Conservation (phyloP, 1,139 yeast genomes). For the Protomyces pachydermus region DNA sequence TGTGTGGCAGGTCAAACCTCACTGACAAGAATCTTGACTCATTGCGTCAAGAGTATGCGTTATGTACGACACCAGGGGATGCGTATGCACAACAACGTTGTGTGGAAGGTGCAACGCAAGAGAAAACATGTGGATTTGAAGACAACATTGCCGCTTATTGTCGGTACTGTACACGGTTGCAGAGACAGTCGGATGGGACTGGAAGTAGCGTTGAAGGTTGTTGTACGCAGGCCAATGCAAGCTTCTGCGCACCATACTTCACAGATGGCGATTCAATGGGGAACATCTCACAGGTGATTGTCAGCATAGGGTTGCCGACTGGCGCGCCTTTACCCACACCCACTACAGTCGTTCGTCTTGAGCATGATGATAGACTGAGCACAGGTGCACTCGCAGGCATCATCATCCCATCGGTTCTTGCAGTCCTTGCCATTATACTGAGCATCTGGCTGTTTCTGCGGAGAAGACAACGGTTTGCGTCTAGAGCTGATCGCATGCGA, state of each 20-base stretch:
- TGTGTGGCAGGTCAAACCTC: constrained; percentile 1
- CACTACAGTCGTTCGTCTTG: not conserved
- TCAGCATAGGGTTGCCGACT: not conserved
- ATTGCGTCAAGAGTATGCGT: constrained; percentile 17
- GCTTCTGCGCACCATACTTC: not conserved
- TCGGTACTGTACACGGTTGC: constrained; percentile 12
- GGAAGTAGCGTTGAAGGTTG: not conserved
- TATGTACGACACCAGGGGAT: constrained; percentile 20
- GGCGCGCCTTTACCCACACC: not conserved
- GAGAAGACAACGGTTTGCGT: not conserved
- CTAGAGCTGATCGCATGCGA: not conserved
- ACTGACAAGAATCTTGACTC: not conserved
- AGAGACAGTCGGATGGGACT: constrained; percentile 11
- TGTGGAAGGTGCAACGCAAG: constrained; percentile 18
- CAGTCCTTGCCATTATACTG: not conserved
- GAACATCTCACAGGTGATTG: not conserved
- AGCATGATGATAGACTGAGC: not conserved
- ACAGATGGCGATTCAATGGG: not conserved
- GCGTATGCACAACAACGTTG: constrained; percentile 15
- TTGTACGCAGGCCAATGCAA: not conserved
- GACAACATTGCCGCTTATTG: constrained; percentile 11
- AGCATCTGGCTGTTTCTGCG: not conserved
- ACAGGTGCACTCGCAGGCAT: not conserved
- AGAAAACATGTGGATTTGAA: constrained; percentile 21
- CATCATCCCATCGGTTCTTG: not conserved